Evolutionary conservation across 129 eudicot species (phyloP).

Genomic region (Deinandra increscens): DNA sequence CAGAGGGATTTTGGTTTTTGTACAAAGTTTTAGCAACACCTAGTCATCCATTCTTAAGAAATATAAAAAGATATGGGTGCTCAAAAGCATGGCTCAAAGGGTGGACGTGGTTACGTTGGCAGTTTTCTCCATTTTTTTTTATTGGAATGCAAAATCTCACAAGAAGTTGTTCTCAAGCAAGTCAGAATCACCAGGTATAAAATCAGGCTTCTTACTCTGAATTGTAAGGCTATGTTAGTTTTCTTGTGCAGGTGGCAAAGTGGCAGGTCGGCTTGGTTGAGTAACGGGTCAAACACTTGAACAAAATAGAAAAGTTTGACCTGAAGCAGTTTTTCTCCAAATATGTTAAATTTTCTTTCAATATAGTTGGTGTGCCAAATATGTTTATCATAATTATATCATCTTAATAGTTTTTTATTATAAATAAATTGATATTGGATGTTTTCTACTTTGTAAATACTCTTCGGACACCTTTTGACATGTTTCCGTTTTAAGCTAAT

Average conservation of each 20-base stretch:
- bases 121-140: slow-evolving; percentile 90
- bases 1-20: slow-evolving; percentile 41
- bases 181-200: slow-evolving; percentile 66
- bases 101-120: slow-evolving; percentile 87
- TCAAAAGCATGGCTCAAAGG: slow-evolving; percentile 70
- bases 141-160: slow-evolving; percentile 93
- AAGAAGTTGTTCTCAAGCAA: slow-evolving; percentile 86
- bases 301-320: not conserved
- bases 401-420: no score
- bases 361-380: not conserved
- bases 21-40: slow-evolving; percentile 3
- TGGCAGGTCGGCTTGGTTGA: not conserved
- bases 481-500: not conserved
- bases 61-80: slow-evolving; percentile 54
- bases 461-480: no score
- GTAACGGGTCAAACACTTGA: not conserved
- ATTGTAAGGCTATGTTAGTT: not conserved
- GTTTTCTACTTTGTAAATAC: no score
- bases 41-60: not conserved
- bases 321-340: not conserved
- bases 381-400: no score
- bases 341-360: not conserved
- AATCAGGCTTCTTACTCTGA: not conserved
- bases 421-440: no score
- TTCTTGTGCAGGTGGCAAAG: not conserved